These are phyloP conservation scores for Pelagophyceae sp. DNA, from an alignment of 352 stramenopile genomes.

Conservation along the genomic window DNA sequence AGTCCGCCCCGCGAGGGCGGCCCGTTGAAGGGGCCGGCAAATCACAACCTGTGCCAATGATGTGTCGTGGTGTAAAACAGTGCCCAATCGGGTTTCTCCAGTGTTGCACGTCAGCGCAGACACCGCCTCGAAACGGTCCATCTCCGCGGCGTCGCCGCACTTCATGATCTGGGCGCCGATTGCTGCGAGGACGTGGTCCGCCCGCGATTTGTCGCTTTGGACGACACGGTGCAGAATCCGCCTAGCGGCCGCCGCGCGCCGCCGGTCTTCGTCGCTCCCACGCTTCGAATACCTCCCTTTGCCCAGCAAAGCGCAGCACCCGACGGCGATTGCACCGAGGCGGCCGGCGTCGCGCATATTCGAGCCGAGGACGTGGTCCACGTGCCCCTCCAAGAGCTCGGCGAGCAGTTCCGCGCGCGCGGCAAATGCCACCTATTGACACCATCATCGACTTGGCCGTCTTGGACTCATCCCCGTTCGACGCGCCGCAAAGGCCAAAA, in stretches of 20 bases:
- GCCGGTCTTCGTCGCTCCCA: background rate
- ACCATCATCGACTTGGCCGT: no score
- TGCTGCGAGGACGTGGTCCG: background rate
- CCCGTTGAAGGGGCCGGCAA: no score
- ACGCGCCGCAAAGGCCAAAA: no score
- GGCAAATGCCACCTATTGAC: constrained; percentile 2
- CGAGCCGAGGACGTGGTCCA: background rate
- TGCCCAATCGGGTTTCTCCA: no score
- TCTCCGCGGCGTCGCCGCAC: background rate
- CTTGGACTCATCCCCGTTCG: no score
- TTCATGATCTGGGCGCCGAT: background rate
- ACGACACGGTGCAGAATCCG: background rate
- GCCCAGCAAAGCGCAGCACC: background rate
- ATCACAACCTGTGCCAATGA: no score
- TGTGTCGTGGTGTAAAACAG: no score
- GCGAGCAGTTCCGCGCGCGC: background rate
- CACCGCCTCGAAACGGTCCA: no score
- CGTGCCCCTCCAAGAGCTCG: background rate
- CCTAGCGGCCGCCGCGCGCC: background rate
- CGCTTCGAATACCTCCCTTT: background rate
- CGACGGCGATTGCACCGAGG: background rate
- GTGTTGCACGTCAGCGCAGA: background rate
- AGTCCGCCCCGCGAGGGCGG: no score
- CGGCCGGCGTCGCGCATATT: background rate
- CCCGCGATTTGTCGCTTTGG: background rate